Conservation (phyloP, 108 stramenopile species). For the Cyclostephanos invisitatus region DNA sequence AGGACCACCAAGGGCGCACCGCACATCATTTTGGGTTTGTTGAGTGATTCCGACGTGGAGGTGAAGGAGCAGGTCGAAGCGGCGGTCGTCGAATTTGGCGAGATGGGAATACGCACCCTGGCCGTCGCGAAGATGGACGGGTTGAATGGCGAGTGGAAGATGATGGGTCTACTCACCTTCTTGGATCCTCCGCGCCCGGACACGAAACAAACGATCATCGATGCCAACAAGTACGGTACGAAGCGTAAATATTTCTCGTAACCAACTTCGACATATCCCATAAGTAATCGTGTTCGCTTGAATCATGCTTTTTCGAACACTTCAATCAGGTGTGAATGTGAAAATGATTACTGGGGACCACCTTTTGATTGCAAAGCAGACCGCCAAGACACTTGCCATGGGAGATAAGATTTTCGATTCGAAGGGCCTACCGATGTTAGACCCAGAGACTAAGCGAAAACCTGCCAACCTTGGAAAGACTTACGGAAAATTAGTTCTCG, state of each 20-base stretch:
- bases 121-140: constrained; percentile 61
- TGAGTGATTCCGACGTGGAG: constrained; percentile 18
- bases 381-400: constrained; percentile 63
- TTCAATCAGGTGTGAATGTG: constrained; percentile 58
- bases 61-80: constrained; percentile 49
- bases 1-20: constrained; percentile 80
- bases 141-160: constrained; percentile 54
- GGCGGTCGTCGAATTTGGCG: constrained; percentile 61
- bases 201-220: constrained; percentile 69
- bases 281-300: not conserved
- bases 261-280: not conserved
- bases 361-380: constrained; percentile 71
- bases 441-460: constrained; percentile 51
- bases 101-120: constrained; percentile 67
- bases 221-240: constrained; percentile 46
- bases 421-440: constrained; percentile 49
- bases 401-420: constrained; percentile 58
- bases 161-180: constrained; percentile 77
- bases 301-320: not conserved
- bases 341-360: constrained; percentile 94
- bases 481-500: constrained; percentile 45
- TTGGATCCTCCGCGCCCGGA: constrained; percentile 86
- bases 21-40: constrained; percentile 63
- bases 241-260: not conserved
- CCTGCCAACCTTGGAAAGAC: constrained; percentile 37